Evolutionary conservation across 1,284 basidiomycete species (phyloP).

Genomic region (Cryptococcus sp.): DNA sequence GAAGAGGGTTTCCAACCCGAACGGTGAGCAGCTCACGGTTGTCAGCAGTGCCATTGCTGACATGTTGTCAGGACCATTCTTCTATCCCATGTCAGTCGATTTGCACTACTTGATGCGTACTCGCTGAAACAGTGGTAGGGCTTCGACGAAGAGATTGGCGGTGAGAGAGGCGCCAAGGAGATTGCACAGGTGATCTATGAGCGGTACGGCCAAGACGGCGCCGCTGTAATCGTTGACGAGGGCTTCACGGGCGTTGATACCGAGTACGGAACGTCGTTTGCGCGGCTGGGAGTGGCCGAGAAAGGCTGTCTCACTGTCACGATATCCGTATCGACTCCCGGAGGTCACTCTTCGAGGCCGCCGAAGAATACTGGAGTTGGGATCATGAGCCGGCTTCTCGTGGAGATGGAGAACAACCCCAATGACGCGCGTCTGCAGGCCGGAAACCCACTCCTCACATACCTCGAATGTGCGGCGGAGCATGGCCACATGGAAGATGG

Average conservation of each 20-base stretch:
- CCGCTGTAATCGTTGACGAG: conserved; percentile 39
- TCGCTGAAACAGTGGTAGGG: conserved; percentile 11
- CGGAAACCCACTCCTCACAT: conserved; percentile 19
- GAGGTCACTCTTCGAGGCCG: conserved; percentile 67
- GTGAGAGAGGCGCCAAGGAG: conserved; percentile 30
- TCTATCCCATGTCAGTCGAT: conserved; percentile 5
- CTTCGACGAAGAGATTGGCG: conserved; percentile 30
- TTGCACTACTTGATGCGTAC: neutral
- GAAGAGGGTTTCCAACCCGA: conserved; percentile 22
- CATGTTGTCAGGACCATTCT: conserved; percentile 3
- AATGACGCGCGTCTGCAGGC: conserved; percentile 8
- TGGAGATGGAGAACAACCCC: conserved; percentile 21
- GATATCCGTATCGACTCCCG: conserved; percentile 60
- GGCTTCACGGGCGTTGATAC: conserved; percentile 36
- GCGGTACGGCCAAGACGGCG: conserved; percentile 29
- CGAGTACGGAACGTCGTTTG: conserved; percentile 32
- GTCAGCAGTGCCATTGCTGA: neutral
- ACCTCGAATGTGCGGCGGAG: conserved; percentile 23
- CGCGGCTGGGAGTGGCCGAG: conserved; percentile 35
- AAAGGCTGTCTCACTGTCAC: conserved; percentile 57
- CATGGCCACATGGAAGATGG: conserved; percentile 7
- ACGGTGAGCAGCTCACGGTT: neutral
- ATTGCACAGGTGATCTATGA: conserved; percentile 24
- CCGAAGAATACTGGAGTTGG: conserved; percentile 21
- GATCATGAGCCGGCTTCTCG: conserved; percentile 43